phyloP scores from a whole-genome alignment of 495 filamentous ascomycete genomes.

The Astrothelium macrocarpum region DNA sequence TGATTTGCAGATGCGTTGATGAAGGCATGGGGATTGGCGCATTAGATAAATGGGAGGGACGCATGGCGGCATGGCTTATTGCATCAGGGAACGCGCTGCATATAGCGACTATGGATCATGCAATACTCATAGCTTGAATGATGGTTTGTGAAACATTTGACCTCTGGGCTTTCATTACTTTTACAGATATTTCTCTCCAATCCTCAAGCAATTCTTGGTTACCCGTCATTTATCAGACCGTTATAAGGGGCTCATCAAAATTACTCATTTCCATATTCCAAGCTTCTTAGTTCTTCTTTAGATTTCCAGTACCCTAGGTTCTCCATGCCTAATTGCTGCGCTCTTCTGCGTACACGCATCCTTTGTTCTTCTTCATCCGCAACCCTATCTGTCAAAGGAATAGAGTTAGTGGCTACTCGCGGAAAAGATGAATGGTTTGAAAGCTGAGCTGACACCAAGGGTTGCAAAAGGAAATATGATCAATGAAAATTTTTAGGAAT shows the following conservation, averaged over 20 bases:
- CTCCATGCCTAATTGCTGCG: background rate
- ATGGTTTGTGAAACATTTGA: background rate
- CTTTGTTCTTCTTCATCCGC: background rate
- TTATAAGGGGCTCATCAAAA: background rate
- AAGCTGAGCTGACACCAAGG: no score
- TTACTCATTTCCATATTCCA: background rate
- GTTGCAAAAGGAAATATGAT: no score
- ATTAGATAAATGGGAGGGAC: no score
- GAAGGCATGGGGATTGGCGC: no score
- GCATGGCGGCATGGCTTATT: background rate
- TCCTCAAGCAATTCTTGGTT: background rate
- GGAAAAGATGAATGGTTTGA: background rate
- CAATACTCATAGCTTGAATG: background rate
- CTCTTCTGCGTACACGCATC: background rate
- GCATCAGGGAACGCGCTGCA: background rate
- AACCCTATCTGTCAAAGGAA: background rate
- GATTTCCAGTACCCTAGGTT: background rate
- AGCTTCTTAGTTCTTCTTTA: background rate
- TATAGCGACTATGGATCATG: background rate
- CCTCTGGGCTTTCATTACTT: background rate
- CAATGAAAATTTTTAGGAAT: no score
- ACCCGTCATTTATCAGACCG: no score
- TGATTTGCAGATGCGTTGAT: background rate
- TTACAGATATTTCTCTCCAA: background rate
- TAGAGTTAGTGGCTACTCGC: background rate